Evolutionary conservation across 2,329 filamentous ascomycete species (phyloP), one percentile per base, ranked within the genome.

Genomic region (Ophiostoma triangulosporum): DNA sequence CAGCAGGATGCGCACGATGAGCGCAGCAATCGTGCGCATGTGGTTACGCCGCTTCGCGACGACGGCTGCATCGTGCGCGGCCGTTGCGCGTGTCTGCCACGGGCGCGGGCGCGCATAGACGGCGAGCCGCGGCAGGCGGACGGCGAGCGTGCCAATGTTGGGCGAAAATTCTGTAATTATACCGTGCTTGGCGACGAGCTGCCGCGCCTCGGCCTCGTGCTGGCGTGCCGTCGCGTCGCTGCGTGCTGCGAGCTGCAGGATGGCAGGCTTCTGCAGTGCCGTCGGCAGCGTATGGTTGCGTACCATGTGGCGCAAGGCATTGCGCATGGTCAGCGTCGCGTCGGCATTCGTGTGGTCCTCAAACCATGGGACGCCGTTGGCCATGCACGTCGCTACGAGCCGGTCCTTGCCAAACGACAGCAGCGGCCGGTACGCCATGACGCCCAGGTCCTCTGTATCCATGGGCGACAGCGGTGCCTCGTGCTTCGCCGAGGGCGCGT

Each of bases 261-360:
- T 73, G 0, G 79, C 72, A 0, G 75, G 69, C 53, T 81, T 80
- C 57, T 78, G 78, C 2, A 97, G 68, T 0, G 89, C 88, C 9
- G 65, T 65, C 0, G 93, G 91, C 4, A 97, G 69, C 3, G 65
- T 62, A 55, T 82, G 68, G 4, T 75, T 67, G 26, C 72, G 68
- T 20, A 36, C 73, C 43, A 95, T 65, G 64, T 84, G 70, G 31
- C 91, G 80, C 35, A 96, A 73, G 0, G 91, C 82, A 62, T 98
- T 98, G 35, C 93, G 79, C 45, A 75, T 68, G 0, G 93, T 95
- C 55, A 94, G 69, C 0, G 83, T 88, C 8, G 73, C 75, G 61
- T 96, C 85, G 15, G 73, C 66, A 63, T 98, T 98, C 1, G 90
- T 96, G 40, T 73, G 70, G 64, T 98, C 93, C 64, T 93, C 87